A percentile compares a stretch with the other conserved stretches of the same genome.
Conservation (phyloP, 2,329 filamentous ascomycete genomes). For the Phyllosticta paracitricarpa region DNA sequence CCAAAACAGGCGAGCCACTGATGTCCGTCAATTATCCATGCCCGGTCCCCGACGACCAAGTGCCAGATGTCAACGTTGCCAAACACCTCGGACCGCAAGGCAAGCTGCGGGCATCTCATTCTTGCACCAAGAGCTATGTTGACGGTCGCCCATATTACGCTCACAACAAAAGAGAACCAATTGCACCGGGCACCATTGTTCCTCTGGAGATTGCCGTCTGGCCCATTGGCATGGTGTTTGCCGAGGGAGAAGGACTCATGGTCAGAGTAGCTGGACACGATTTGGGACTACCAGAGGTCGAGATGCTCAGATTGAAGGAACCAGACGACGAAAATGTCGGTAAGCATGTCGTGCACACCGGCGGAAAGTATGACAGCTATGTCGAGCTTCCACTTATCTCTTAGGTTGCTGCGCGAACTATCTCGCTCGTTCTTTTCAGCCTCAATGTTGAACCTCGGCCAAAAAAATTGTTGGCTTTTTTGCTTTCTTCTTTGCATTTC, state of each 20-base stretch:
- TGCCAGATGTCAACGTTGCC: conserved; percentile 11
- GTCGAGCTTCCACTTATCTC: neutral
- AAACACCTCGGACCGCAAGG: conserved; percentile 13
- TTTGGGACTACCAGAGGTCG: neutral
- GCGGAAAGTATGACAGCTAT: neutral
- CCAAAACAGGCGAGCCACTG: neutral
- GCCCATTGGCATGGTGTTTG: conserved; percentile 38
- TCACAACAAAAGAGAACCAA: conserved; percentile 32
- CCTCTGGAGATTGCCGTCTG: conserved; percentile 41
- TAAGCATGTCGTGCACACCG: neutral
- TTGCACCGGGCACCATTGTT: conserved; percentile 32
- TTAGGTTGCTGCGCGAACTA: neutral
- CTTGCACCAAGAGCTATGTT: neutral
- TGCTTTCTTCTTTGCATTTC: no score
- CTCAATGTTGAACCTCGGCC: no score
- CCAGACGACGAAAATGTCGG: neutral
- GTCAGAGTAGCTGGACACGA: conserved; percentile 1
- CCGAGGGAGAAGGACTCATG: conserved; percentile 27
- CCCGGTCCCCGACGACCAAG: conserved; percentile 4
- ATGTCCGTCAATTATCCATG: conserved; percentile 4
- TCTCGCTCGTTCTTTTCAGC: no score
- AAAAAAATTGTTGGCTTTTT: no score
- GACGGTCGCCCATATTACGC: conserved; percentile 1
- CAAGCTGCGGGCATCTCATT: conserved; percentile 13
- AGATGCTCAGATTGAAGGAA: neutral